phyloP scores from a whole-genome alignment of 768 basidiomycete species.

The Tylopilus plumbeoviolaceoides region DNA sequence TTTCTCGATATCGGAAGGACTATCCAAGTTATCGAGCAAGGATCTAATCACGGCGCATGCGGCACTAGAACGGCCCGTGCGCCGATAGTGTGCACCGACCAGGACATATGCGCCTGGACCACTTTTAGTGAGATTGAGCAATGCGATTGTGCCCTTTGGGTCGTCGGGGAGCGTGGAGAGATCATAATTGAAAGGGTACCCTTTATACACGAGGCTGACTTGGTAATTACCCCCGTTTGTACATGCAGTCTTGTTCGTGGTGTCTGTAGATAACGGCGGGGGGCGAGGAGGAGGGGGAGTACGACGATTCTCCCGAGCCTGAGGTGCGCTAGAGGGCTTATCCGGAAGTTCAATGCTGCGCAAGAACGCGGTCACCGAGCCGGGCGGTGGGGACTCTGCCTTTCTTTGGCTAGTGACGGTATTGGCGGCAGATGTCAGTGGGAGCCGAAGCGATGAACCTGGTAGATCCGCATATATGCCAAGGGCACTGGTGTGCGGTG shows the following conservation, averaged over 20 bases:
- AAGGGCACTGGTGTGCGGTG: conserved; percentile 3
- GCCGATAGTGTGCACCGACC: conserved; percentile 31
- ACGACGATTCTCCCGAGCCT: conserved; percentile 7
- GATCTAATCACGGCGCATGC: conserved; percentile 27
- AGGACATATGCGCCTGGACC: conserved; percentile 32
- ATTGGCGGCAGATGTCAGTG: conserved; percentile 4
- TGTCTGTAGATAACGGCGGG: conserved; percentile 12
- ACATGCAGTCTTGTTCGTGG: neutral
- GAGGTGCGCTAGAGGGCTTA: conserved; percentile 8
- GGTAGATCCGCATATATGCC: conserved; percentile 10
- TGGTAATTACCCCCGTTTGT: conserved; percentile 10
- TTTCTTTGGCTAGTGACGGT: neutral
- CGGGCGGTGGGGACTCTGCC: conserved; percentile 10
- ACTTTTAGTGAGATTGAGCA: conserved; percentile 26
- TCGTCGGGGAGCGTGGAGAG: conserved; percentile 29
- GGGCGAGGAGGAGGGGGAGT: conserved; percentile 8
- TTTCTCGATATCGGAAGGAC: conserved; percentile 11
- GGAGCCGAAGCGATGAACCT: conserved; percentile 13
- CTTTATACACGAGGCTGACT: conserved; percentile 25
- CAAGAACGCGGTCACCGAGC: conserved; percentile 23
- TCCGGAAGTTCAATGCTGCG: conserved; percentile 23
- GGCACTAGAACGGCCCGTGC: conserved; percentile 30
- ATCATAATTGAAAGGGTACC: conserved; percentile 27
- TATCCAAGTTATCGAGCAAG: conserved; percentile 16
- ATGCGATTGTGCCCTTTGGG: conserved; percentile 23